Evolutionary conservation across 2,329 filamentous ascomycete species (phyloP).

Genomic region (Ascochyta lentis): DNA sequence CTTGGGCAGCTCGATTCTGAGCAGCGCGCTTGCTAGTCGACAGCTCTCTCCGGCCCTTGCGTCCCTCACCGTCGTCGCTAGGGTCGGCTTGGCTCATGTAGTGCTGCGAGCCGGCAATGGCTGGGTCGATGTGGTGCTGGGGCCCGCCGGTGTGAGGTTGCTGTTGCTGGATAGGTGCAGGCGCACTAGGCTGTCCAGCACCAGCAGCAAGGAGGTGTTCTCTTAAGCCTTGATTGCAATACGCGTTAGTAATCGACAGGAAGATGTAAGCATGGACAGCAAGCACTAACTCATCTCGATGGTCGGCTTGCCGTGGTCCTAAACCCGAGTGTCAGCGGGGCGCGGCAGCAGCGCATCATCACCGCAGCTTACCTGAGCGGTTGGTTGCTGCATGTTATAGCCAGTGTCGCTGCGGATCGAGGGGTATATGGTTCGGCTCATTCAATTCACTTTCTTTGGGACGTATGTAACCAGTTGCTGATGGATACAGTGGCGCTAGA

Average conservation of each 20-base stretch:
- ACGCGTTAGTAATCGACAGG: conserved; percentile 42
- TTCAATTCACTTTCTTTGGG: conserved; percentile 19
- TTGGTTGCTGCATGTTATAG: conserved; percentile 48
- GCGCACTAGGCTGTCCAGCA: conserved; percentile 49
- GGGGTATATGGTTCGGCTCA: conserved; percentile 42
- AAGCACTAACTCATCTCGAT: conserved; percentile 53
- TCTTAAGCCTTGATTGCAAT: conserved; percentile 60
- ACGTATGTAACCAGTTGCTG: conserved; percentile 3
- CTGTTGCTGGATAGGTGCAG: conserved; percentile 30
- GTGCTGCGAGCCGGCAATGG: conserved; percentile 60
- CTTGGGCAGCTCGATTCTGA: conserved; percentile 96
- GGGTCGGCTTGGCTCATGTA: conserved; percentile 56
- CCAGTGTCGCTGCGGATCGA: conserved; percentile 41
- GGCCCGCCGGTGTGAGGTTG: conserved; percentile 52
- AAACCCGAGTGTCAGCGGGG: conserved; percentile 36
- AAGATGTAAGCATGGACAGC: conserved; percentile 15
- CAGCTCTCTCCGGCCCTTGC: conserved; percentile 81
- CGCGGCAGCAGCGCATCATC: neutral
- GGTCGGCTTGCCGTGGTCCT: conserved; percentile 47
- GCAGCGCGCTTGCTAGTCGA: conserved; percentile 96
- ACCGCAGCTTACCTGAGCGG: conserved; percentile 62
- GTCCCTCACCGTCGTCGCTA: conserved; percentile 56
- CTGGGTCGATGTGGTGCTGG: conserved; percentile 64
- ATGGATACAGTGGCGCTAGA: conserved; percentile 9
- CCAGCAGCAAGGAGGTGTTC: conserved; percentile 67